These are phyloP conservation scores for Mallotus japonicus DNA, from an alignment of 441 rosid species.

Conservation along the genomic window DNA sequence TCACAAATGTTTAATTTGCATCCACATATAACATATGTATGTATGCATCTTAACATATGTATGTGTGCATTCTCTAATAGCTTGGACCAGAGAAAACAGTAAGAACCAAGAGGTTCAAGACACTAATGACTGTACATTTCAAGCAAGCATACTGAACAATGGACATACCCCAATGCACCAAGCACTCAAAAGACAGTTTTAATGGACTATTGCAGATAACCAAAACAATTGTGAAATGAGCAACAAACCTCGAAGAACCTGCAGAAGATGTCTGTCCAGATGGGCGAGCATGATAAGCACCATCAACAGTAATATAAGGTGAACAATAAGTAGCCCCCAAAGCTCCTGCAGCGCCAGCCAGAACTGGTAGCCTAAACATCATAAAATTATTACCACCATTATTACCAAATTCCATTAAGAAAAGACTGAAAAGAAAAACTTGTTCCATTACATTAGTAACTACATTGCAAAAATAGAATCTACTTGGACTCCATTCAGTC, in stretches of 20 bases:
- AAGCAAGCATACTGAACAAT: not conserved
- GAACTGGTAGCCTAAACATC: conserved; percentile 74
- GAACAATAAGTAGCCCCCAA: conserved; percentile 76
- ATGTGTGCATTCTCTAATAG: too few species aligned
- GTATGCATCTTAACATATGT: too few species aligned
- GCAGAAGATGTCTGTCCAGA: conserved; percentile 53
- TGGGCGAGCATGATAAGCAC: conserved; percentile 60
- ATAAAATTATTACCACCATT: conserved; percentile 10
- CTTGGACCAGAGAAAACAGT: too few species aligned
- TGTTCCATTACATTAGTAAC: not conserved
- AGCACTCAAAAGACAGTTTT: not conserved
- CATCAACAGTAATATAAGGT: conserved; percentile 71
- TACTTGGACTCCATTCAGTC: not conserved
- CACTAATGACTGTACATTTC: too few species aligned
- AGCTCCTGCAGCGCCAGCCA: conserved; percentile 82
- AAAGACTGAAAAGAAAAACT: not conserved
- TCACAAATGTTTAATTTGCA: too few species aligned
- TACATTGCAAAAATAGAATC: not conserved
- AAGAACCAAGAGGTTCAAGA: too few species aligned
- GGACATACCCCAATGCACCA: not conserved
- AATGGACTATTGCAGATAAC: not conserved
- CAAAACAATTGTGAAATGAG: conserved; percentile 5
- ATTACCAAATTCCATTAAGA: not conserved
- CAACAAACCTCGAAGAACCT: conserved; percentile 56
- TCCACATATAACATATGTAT: too few species aligned